phyloP scores from a whole-genome alignment of 805 yeast genomes.

The Candida ipomoeae region DNA sequence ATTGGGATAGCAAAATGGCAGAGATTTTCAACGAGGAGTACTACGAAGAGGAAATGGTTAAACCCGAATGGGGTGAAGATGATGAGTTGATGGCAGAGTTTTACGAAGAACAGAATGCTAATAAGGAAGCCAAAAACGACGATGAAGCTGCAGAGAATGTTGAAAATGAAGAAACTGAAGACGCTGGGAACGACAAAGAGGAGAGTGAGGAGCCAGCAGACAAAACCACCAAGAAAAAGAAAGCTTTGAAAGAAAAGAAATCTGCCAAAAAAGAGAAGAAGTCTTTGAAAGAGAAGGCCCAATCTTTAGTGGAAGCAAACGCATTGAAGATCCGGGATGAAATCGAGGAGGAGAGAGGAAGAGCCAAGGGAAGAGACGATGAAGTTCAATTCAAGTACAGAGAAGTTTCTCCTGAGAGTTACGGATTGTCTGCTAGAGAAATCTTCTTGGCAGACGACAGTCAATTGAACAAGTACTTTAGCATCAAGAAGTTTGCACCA shows the following conservation, averaged over 20 bases:
- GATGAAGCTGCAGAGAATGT: no score
- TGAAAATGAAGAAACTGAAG: slow-evolving; percentile 5
- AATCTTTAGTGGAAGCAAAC: slow-evolving; percentile 72
- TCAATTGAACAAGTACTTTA: slow-evolving; percentile 77
- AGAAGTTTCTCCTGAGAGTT: slow-evolving; percentile 92
- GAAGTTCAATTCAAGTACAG: slow-evolving; percentile 72
- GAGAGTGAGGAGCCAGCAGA: slow-evolving; percentile 14
- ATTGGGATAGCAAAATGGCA: slow-evolving; percentile 86
- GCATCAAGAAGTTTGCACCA: slow-evolving; percentile 90
- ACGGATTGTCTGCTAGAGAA: slow-evolving; percentile 81
- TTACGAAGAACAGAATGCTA: slow-evolving; percentile 12
- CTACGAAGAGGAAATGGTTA: slow-evolving; percentile 48
- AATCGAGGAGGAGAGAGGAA: slow-evolving; percentile 58
- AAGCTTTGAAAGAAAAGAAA: slow-evolving; percentile 54
- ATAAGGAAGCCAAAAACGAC: slow-evolving; percentile 12
- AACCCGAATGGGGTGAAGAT: slow-evolving; percentile 62
- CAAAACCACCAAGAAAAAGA: slow-evolving; percentile 46
- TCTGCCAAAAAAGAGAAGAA: slow-evolving; percentile 59
- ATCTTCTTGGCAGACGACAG: slow-evolving; percentile 86
- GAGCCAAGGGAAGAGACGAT: slow-evolving; percentile 32
- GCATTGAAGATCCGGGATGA: slow-evolving; percentile 63
- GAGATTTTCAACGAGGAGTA: slow-evolving; percentile 83
- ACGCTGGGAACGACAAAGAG: slow-evolving; percentile 6
- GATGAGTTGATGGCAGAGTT: slow-evolving; percentile 39
- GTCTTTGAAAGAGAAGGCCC: slow-evolving; percentile 62